These are phyloP conservation scores for Triglochin maritima DNA, from an alignment of 106 monocot genomes.

Conservation along the genomic window DNA sequence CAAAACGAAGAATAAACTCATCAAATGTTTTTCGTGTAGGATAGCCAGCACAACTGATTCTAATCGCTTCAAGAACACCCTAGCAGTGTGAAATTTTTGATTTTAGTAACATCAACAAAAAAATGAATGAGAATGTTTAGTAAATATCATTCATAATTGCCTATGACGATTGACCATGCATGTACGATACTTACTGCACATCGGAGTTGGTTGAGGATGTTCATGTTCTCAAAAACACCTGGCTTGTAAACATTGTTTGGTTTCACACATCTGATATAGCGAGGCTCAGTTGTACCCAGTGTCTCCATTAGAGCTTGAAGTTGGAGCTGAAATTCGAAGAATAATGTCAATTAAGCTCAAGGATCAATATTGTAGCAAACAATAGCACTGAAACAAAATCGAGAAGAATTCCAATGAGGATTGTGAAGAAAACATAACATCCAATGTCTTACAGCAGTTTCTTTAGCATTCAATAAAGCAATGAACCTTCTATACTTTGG, in stretches of 20 bases:
- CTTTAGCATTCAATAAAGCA: too few relatives aligned
- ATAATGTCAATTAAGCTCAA: not conserved
- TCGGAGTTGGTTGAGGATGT: constrained; percentile 20
- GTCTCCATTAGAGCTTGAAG: constrained; percentile 25
- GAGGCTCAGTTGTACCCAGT: constrained; percentile 18
- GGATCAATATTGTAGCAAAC: too few relatives aligned
- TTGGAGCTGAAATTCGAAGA: constrained; percentile 17
- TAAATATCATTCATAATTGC: not conserved
- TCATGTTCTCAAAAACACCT: constrained; percentile 17
- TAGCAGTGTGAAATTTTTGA: not conserved
- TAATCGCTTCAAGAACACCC: constrained; percentile 85
- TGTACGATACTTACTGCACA: constrained; percentile 16
- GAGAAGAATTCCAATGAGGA: too few relatives aligned
- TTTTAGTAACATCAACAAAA: not conserved
- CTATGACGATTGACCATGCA: not conserved
- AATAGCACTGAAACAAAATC: too few relatives aligned
- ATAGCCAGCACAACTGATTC: constrained; percentile 84
- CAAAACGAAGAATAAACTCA: constrained; percentile 69
- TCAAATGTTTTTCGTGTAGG: constrained; percentile 64
- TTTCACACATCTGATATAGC: constrained; percentile 24
- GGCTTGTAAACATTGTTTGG: constrained; percentile 27
- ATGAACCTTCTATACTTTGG: too few relatives aligned
- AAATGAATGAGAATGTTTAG: not conserved
- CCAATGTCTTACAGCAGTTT: too few relatives aligned
- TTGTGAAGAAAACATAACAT: too few relatives aligned